Conservation (phyloP, 148 eudicot species). For the Cornus florida region DNA sequence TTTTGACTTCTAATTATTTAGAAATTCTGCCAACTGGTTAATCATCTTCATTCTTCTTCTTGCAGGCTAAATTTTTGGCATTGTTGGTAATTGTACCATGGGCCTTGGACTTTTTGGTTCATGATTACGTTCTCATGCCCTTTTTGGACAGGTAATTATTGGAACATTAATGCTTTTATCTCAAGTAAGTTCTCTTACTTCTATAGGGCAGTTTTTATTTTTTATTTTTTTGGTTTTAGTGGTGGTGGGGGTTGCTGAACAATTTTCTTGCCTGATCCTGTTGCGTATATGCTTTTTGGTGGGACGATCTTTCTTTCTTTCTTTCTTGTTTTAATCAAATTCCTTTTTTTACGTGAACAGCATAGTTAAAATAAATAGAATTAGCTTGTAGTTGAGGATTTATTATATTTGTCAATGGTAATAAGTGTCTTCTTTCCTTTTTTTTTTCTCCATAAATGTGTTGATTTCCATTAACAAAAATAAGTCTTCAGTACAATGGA, state of each 20-base stretch:
- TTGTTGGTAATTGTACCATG: constrained; percentile 72
- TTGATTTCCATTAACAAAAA: too few species aligned
- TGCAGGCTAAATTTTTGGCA: constrained; percentile 97
- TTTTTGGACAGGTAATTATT: constrained; percentile 85
- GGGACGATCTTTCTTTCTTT: neutral
- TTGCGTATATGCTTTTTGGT: neutral
- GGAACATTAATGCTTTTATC: constrained; percentile 9
- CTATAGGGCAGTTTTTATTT: too few species aligned
- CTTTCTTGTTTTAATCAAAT: too few species aligned
- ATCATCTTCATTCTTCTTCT: constrained; percentile 16
- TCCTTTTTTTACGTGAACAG: neutral
- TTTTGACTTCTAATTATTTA: neutral
- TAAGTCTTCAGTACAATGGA: too few species aligned
- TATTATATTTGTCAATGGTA: neutral
- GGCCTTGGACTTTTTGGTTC: constrained; percentile 86
- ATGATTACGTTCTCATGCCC: constrained; percentile 93
- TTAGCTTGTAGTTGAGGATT: too few species aligned
- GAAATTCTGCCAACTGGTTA: neutral
- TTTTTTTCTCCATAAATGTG: too few species aligned
- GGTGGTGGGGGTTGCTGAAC: too few species aligned
- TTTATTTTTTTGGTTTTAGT: too few species aligned
- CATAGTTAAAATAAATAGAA: too few species aligned
- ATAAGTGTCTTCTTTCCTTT: too few species aligned
- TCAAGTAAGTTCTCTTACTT: neutral
- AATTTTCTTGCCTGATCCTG: neutral